These are phyloP conservation scores for Paecilomyces formosus DNA, from an alignment of 2,329 filamentous ascomycete species.

Conservation along the genomic window DNA sequence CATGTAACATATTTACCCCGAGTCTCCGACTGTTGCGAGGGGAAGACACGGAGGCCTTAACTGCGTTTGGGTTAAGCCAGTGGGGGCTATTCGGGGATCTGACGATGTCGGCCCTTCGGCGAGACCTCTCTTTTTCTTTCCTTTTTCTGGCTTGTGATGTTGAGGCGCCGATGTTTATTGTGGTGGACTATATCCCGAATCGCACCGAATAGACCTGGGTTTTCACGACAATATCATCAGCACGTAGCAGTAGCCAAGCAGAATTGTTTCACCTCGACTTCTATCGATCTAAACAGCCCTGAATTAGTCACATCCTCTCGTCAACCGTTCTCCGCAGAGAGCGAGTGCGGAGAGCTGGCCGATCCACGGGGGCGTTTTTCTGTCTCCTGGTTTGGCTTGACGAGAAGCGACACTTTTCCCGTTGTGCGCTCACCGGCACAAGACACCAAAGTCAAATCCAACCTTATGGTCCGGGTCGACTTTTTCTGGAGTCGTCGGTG, in stretches of 20 bases:
- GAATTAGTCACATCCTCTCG: not conserved
- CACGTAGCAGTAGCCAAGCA: not conserved
- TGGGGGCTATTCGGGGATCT: not conserved
- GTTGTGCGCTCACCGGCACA: not conserved
- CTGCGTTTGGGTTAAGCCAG: not conserved
- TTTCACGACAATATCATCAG: not conserved
- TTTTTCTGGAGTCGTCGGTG: too few species aligned
- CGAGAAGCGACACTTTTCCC: not conserved
- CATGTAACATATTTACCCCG: not conserved
- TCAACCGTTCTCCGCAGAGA: not conserved
- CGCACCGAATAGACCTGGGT: not conserved
- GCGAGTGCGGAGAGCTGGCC: not conserved
- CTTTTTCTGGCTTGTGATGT: not conserved
- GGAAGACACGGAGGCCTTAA: not conserved
- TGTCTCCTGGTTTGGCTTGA: not conserved
- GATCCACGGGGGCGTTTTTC: not conserved
- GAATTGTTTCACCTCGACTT: too few species aligned
- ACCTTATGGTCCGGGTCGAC: not conserved
- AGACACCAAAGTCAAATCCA: not conserved
- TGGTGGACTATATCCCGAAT: not conserved
- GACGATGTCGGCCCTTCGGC: not conserved
- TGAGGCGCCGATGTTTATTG: not conserved
- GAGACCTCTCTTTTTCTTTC: not conserved
- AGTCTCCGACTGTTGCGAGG: not conserved
- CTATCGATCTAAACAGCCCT: too few species aligned